Conservation (phyloP, 352 stramenopile species). For the Pythium apleroticum region DNA sequence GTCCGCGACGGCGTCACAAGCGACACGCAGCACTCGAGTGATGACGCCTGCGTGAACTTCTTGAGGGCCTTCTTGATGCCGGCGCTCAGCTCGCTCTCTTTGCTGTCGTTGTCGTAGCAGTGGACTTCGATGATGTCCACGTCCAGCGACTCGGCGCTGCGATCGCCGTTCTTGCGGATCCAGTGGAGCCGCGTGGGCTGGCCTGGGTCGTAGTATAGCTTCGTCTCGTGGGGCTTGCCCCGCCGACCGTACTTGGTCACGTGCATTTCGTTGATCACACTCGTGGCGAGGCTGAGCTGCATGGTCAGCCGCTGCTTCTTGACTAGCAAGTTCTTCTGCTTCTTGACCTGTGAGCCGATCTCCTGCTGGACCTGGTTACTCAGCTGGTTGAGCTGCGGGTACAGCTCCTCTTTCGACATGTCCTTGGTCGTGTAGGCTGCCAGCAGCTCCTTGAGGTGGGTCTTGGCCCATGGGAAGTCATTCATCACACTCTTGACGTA, state of each 20-base stretch:
- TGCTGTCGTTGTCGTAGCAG: constrained; percentile 22
- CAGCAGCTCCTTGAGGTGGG: constrained; percentile 60
- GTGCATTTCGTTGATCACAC: constrained; percentile 62
- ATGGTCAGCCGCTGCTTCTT: constrained; percentile 69
- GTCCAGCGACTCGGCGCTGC: constrained; percentile 53
- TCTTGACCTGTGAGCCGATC: constrained; percentile 37
- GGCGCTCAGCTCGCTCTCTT: constrained; percentile 23
- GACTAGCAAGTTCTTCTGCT: constrained; percentile 43
- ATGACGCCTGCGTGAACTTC: constrained; percentile 26
- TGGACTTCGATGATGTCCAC: constrained; percentile 56
- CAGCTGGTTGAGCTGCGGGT: constrained; percentile 72
- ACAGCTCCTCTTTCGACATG: constrained; percentile 72
- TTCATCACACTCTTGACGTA: constrained; percentile 85
- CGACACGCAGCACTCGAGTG: constrained; percentile 53
- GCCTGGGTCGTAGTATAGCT: constrained; percentile 67
- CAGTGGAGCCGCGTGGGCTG: constrained; percentile 69
- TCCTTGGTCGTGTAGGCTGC: constrained; percentile 74
- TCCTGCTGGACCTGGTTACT: constrained; percentile 70
- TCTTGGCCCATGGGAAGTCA: constrained; percentile 80
- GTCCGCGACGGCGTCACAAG: constrained; percentile 50
- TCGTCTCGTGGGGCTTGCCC: constrained; percentile 68
- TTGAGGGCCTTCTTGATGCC: constrained; percentile 53
- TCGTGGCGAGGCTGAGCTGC: constrained; percentile 56
- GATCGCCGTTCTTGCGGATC: constrained; percentile 77
- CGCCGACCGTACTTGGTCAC: constrained; percentile 73